phyloP scores from a whole-genome alignment of 2,329 filamentous ascomycete genomes.

The Cladosporium velox region DNA sequence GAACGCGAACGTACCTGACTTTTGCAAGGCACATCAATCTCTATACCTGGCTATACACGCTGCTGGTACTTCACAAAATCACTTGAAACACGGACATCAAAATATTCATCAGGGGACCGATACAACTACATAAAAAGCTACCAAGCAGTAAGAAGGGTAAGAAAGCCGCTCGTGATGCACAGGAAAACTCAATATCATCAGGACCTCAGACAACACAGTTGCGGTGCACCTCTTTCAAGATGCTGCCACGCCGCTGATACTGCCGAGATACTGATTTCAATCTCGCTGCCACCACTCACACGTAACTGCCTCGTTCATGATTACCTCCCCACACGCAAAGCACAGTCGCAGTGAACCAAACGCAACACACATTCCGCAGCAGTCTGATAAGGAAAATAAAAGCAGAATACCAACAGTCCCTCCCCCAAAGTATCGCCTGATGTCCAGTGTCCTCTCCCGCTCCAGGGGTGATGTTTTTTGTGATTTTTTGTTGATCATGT shows the following conservation, averaged over 20 bases:
- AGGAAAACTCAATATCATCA: conserved; percentile 1
- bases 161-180: not conserved
- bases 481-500: conserved; percentile 12
- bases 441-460: conserved; percentile 13
- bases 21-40: not conserved
- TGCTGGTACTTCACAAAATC: not conserved
- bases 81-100: not conserved
- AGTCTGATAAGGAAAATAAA: conserved; percentile 15
- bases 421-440: not conserved
- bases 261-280: not conserved
- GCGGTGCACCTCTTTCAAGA: conserved; percentile 6
- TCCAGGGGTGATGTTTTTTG: conserved; percentile 19
- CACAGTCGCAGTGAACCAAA: conserved; percentile 11
- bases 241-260: not conserved
- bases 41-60: not conserved
- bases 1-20: not conserved
- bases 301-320: not conserved
- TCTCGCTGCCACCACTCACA: not conserved
- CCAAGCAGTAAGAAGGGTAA: not conserved
- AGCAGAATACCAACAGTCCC: conserved; percentile 6
- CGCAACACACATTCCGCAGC: conserved; percentile 16
- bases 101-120: not conserved
- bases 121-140: conserved; percentile 14
- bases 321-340: conserved; percentile 24
- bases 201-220: not conserved